A percentile compares a stretch with the other conserved stretches of the same genome.
Evolutionary conservation across 257 asterid genomes (phyloP).

Genomic region (Solanum chaucha): DNA sequence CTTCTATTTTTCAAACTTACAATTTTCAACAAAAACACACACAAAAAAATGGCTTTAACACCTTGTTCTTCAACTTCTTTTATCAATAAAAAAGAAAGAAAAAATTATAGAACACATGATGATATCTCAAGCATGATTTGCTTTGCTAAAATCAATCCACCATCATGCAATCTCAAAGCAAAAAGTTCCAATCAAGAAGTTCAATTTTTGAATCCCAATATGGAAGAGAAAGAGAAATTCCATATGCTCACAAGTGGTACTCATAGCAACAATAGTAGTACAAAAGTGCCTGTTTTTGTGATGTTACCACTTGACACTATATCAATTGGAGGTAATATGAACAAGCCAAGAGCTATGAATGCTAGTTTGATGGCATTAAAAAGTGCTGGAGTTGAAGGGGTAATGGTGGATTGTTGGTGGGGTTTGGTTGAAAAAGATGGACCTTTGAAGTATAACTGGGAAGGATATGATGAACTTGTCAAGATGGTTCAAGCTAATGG

Average conservation of each 20-base stretch:
- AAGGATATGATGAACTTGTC: constrained; percentile 76
- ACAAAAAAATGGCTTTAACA: constrained; percentile 48
- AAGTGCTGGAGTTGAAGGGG: constrained; percentile 84
- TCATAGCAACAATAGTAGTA: constrained; percentile 15
- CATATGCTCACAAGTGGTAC: constrained; percentile 24
- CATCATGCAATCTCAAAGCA: constrained; percentile 28
- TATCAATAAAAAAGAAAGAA: constrained; percentile 37
- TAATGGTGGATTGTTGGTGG: constrained; percentile 98
- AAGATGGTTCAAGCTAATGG: constrained; percentile 63
- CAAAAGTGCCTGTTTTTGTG: constrained; percentile 74
- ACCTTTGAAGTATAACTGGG: constrained; percentile 80
- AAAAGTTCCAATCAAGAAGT: constrained; percentile 32
- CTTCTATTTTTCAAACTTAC: not conserved
- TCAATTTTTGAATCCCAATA: constrained; percentile 9
- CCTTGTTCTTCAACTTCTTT: constrained; percentile 65
- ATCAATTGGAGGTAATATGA: constrained; percentile 45
- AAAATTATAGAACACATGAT: constrained; percentile 29
- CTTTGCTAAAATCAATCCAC: constrained; percentile 43
- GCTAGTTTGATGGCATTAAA: constrained; percentile 90
- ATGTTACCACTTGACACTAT: constrained; percentile 91
- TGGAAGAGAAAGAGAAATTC: constrained; percentile 39
- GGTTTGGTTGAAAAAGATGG: constrained; percentile 91
- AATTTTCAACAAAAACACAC: not conserved
- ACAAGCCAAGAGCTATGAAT: constrained; percentile 63
- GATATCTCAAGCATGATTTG: constrained; percentile 40